Conservation (phyloP, 1,284 basidiomycete genomes). For the Serendipita sp. region DNA sequence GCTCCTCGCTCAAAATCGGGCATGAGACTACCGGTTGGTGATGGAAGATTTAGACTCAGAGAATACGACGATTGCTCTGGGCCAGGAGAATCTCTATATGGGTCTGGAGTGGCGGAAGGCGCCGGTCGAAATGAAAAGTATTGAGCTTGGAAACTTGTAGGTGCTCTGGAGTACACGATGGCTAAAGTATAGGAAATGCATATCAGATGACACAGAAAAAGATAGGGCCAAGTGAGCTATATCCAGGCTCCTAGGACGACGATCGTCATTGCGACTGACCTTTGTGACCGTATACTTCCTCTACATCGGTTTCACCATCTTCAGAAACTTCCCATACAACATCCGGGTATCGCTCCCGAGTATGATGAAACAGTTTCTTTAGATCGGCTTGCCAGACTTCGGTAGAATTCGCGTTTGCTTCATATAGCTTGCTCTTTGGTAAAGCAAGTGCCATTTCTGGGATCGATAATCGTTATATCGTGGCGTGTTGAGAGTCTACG, state of each 20-base stretch:
- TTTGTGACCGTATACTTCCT: slow-evolving; percentile 81
- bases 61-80: slow-evolving; percentile 32
- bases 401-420: slow-evolving; percentile 51
- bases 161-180: slow-evolving; percentile 86
- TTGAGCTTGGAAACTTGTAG: slow-evolving; percentile 68
- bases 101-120: slow-evolving; percentile 38
- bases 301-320: slow-evolving; percentile 34
- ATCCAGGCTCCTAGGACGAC: neutral
- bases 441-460: neutral
- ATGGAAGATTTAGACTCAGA: slow-evolving; percentile 31
- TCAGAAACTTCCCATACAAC: slow-evolving; percentile 70
- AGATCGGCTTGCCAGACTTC: slow-evolving; percentile 65
- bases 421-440: slow-evolving; percentile 26
- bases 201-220: neutral
- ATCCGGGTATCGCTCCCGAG: slow-evolving; percentile 81
- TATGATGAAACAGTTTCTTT: slow-evolving; percentile 55
- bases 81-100: slow-evolving; percentile 39
- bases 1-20: slow-evolving; percentile 14
- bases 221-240: neutral
- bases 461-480: neutral
- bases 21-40: slow-evolving; percentile 7
- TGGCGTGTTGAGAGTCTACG: neutral
- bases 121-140: slow-evolving; percentile 65
- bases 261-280: slow-evolving; percentile 31
- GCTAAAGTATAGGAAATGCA: slow-evolving; percentile 32